phyloP scores from a whole-genome alignment of 352 stramenopile genomes.

The Halophytophthora polymorphica region DNA sequence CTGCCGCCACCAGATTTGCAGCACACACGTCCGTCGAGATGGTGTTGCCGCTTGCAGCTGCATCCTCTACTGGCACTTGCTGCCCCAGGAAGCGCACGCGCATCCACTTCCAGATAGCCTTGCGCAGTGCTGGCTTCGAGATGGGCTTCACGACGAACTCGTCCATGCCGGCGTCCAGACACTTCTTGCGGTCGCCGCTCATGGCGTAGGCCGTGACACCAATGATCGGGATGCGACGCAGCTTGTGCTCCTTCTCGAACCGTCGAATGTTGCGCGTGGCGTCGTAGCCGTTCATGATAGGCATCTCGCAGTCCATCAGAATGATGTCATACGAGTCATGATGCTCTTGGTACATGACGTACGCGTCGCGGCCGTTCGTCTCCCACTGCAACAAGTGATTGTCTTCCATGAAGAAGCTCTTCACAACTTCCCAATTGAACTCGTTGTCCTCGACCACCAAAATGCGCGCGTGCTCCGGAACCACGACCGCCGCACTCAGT shows the following conservation, averaged over 20 bases:
- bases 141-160: constrained; percentile 88
- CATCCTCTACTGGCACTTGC: constrained; percentile 24
- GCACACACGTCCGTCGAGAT: constrained; percentile 29
- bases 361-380: constrained; percentile 70
- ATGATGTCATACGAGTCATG: constrained; percentile 76
- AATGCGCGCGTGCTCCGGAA: constrained; percentile 72
- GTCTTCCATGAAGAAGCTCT: constrained; percentile 80
- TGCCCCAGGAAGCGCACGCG: constrained; percentile 60
- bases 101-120: constrained; percentile 82
- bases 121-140: constrained; percentile 55
- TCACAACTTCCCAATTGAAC: constrained; percentile 90
- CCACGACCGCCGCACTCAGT: constrained; percentile 23
- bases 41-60: constrained; percentile 10
- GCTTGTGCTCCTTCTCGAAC: constrained; percentile 64
- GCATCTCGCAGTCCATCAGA: constrained; percentile 88
- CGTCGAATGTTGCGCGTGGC: constrained; percentile 65
- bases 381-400: constrained; percentile 84
- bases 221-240: constrained; percentile 75
- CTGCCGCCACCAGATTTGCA: constrained; percentile 66
- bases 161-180: constrained; percentile 80
- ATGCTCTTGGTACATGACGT: constrained; percentile 70
- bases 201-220: constrained; percentile 85
- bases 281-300: constrained; percentile 84
- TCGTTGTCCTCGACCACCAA: constrained; percentile 88
- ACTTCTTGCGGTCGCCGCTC: constrained; percentile 81